Evolutionary conservation across 345 rosid genomes (phyloP), one percentile per base, ranked within the genome.

Genomic region (Boechera retrofracta): DNA sequence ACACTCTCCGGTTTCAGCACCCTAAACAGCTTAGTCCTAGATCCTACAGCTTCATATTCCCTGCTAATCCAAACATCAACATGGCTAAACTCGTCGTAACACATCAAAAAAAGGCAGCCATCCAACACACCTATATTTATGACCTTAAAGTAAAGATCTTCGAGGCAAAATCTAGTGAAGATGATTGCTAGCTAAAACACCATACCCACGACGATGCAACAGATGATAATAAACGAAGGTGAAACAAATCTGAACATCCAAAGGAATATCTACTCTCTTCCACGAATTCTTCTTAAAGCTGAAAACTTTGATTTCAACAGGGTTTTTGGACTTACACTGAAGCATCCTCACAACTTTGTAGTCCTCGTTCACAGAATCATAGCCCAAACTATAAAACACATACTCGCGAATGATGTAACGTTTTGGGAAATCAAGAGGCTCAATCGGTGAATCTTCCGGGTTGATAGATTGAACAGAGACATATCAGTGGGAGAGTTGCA

Each of bases 1-100:
- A 70, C 32, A 6, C 54, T 52, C 53, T 78, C 64, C 2, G 64
- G 56, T 5, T 62, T 67, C 3, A 42, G 44, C 42, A 86, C 24
- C 0, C 76, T 72, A 44, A 85, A 75, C 54, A 80, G 11, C 70
- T 69, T 85, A 59, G 24, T 74, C 93, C 93, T 86, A 13, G 86
- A 80, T 54, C 70, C 75, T 16, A 55, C 55, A 33, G 53, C 56
- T 2, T 79, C 76, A 47, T 86, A 81, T 39, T 85, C 87, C 67
- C 53, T 76, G 87, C 77, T 73, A 10, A 83, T 16, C 93, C 93
- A 87, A 15, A 89, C 36, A 81, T 87, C 88, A 24, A 79, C 77
- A 51, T 32, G 33, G 18, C 45, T 70, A 1, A 67, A 24, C 5
- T 1, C 61, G 31, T 61, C 15, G 80, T 75, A 74, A 26, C 72